Percentiles rank a stretch among this genome's conserved stretches.
Conservation (phyloP, 768 basidiomycete species). For the Lactarius hatsudake region DNA sequence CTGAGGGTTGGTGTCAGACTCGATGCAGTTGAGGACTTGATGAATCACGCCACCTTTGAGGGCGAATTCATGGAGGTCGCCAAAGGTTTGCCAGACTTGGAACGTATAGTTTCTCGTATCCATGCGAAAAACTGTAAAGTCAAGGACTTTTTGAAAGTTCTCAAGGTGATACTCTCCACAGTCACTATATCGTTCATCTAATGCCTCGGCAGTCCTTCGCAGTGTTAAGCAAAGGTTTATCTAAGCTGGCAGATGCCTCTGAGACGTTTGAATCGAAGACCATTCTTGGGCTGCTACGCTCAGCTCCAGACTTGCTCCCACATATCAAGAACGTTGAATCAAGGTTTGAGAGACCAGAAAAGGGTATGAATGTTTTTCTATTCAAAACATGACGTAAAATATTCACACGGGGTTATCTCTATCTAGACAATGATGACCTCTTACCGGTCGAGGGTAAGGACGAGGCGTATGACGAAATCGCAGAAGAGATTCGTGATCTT, state of each 20-base stretch:
- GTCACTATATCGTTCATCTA: background rate
- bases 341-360: conserved; percentile 65
- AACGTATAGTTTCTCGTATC: conserved; percentile 91
- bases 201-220: conserved; percentile 61
- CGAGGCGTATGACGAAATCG: conserved; percentile 75
- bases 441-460: conserved; percentile 85
- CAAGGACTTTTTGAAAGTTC: conserved; percentile 82
- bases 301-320: conserved; percentile 74
- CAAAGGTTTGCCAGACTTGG: conserved; percentile 85
- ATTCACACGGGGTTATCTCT: background rate
- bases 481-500: conserved; percentile 62
- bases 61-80: conserved; percentile 69
- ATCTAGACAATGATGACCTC: conserved; percentile 60
- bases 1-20: conserved; percentile 48
- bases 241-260: conserved; percentile 57
- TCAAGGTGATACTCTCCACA: conserved; percentile 47
- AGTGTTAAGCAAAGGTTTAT: conserved; percentile 65
- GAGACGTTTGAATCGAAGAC: conserved; percentile 76
- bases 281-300: conserved; percentile 69
- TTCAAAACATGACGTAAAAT: background rate
- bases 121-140: conserved; percentile 90
- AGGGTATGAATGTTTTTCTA: conserved; percentile 42
- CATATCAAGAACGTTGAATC: conserved; percentile 69
- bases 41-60: conserved; percentile 76
- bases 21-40: conserved; percentile 91